Evolutionary conservation across 306 rosid species (phyloP), one percentile per base, ranked within the genome.

Genomic region (Oemleria cerasiformis): DNA sequence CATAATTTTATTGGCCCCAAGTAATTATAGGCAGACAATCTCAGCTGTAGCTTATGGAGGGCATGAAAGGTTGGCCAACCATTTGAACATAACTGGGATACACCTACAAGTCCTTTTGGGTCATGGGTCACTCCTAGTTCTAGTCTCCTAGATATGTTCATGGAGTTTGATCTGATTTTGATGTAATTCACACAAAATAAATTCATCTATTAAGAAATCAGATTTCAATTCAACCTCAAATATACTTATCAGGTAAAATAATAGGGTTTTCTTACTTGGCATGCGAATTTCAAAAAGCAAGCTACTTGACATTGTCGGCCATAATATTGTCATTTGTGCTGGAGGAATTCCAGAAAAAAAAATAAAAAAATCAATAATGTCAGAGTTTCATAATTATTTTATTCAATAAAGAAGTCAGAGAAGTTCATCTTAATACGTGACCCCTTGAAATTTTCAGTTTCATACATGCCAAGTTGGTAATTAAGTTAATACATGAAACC

Each of bases 41-140:
- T 61, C n/a, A 40, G 55, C 41, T 62, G 10, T 16, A 19, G 72
- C 4, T 40, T 60, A 50, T 61, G 2, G 57, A 62, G 17, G 71
- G 48, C 62, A 47, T 38, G 68, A 67, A 67, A 4, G 61, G 79
- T 44, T 36, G 61, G 48, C 47, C 13, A 68, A 53, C 74, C 67
- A 44, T 70, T 55, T 55, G 47, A 51, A 30, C 68, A 42, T 17
- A 61, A 68, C 3, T 68, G 20, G 36, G 36, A 30, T 4, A 30
- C 36, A 1, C 36, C 36, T 30, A 30, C 36, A 30, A 1, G 36
- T 30, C 36, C 36, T 30, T 30, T 30, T 30, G 36, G 36, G 36
- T 30, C 36, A 30, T 30, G 36, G 36, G 36, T 1, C 3, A 1
- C 36, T 30, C 36, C 36, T 2, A 30, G 36, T 30, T 2, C 30